Evolutionary conservation across 108 stramenopile genomes (phyloP), one percentile per base, ranked within the genome.

Genomic region (Pseudonitzschia delicatissima): DNA sequence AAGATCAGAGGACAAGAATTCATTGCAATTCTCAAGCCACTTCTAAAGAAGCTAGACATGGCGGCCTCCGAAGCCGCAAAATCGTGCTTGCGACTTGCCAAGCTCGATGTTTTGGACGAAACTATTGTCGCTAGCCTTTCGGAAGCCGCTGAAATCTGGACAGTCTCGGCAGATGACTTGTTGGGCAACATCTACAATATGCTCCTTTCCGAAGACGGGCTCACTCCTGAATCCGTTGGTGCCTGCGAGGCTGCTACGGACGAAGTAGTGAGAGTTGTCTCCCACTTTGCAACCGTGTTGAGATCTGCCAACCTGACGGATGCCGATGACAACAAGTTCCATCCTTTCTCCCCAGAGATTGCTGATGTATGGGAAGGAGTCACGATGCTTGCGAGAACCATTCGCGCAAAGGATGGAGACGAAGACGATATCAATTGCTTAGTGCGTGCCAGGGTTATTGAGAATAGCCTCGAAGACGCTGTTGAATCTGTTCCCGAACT

Each of bases 361-460:
- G 83, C 71, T 21, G 88, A 90, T 68, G 61, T 82, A 32, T 92
- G 91, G 91, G 74, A 75, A 48, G 81, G 88, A n/a, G 79, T 92
- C 27, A 76, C 83, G 5, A 49, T 71, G 31, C 61, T 88, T 32
- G 85, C 82, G 34, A 59, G 73, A 60, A 55, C 81, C 34, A 82
- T 82, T 44, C 82, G 84, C 33, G 45, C 58, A 17, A 68, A 81
- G 7, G 78, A 88, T 66, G 90, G 86, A 44, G 90, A 88, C 60
- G 66, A 61, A 8, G 87, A 92, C 12, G 87, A 92, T 60, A 61
- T 92, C 1, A 92, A 92, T 73, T 88, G 78, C 40, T 50, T 87
- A 6, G 55, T 83, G 27, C 85, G 90, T 27, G 67, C 83, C 6
- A 69, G 86, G 36, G 67, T 67, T 13, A 87, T 92, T 44, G 87